Evolutionary conservation across 352 stramenopile genomes (phyloP), one percentile per base, ranked within the genome.

Genomic region (Globisporangium recalcitrans): DNA sequence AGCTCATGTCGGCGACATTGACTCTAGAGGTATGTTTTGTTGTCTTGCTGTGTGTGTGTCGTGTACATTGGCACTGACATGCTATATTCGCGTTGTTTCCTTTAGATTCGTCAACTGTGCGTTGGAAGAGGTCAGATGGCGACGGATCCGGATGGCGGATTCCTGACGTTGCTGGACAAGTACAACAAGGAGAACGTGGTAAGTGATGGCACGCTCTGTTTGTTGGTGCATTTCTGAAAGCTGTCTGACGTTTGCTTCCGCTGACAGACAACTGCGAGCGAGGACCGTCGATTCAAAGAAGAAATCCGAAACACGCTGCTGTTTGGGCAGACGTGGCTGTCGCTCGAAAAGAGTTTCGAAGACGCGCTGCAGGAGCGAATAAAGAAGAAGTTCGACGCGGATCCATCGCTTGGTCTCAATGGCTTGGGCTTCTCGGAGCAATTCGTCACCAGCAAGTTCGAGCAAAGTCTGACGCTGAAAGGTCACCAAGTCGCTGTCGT

Each of bases 291-390:
- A n/a, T 89, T 95, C 32, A 83, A 94, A 58, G 74, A 89, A 1
- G 87, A 95, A 48, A 82, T 95, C 22, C 77, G 75, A n/a, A 92
- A 95, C 65, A 94, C 87, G 3, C 71, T 91, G 19, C 60, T 96
- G 29, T 96, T 95, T 64, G 87, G 87, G 0, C 87, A 96, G 68
- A 95, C 85, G 26, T 96, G 87, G 87, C 65, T 96, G 9, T 95
- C 87, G 44, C 63, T 95, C 32, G 87, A 96, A 64, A 96, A 96
- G 61, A 88, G 85, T 40, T 96, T 93, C 64, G 87, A 96, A 77
- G 87, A 96, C 63, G 87, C 85, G 0, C 69, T 96, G 2, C 87
- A 94, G 63, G 87, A 96, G 57, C 77, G 85, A 36, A 85, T 95
- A 57, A 92, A 91, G 63, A 89, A 88, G 60, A 85, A 80, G 42